phyloP scores from a whole-genome alignment of 805 yeast species.

The Soucietia sequanensis region DNA sequence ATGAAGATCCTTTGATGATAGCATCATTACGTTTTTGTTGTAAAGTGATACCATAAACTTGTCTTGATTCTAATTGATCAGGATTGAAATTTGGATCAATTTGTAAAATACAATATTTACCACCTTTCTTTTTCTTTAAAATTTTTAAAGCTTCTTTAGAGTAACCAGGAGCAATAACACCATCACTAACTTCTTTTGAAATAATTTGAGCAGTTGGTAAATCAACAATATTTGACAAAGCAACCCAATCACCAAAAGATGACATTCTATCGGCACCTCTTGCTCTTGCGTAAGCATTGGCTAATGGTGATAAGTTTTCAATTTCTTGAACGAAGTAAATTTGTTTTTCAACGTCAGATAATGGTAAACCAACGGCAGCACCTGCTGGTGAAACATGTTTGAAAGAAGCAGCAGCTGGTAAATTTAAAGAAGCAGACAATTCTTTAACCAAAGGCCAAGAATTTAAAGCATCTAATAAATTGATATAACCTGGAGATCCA shows the following conservation, averaged over 20 bases:
- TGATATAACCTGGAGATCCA: constrained; percentile 98
- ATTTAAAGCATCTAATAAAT: constrained; percentile 92
- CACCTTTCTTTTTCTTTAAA: constrained; percentile 89
- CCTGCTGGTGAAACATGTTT: constrained; percentile 99
- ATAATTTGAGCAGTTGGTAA: constrained; percentile 95
- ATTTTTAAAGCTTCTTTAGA: constrained; percentile 89
- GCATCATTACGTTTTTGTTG: constrained; percentile 99
- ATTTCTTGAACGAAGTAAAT: constrained; percentile 93
- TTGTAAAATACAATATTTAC: constrained; percentile 95
- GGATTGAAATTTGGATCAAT: constrained; percentile 94
- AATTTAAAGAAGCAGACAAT: constrained; percentile 85
- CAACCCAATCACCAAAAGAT: constrained; percentile 97
- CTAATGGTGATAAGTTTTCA: constrained; percentile 93
- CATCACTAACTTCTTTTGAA: constrained; percentile 96
- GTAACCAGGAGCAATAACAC: constrained; percentile 98
- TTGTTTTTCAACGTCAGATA: constrained; percentile 87
- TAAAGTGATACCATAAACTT: constrained; percentile 91
- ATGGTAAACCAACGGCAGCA: constrained; percentile 94
- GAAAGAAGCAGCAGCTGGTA: constrained; percentile 99
- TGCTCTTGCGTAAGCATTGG: constrained; percentile 98
- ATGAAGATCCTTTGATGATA: constrained; percentile 83
- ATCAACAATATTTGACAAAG: constrained; percentile 94
- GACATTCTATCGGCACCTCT: constrained; percentile 99
- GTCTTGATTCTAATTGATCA: constrained; percentile 79
- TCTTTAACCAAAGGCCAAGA: constrained; percentile 99